Base-by-base conservation (phyloP, 2,329 filamentous ascomycete species). In the Calonectria hawksworthii region DNA sequence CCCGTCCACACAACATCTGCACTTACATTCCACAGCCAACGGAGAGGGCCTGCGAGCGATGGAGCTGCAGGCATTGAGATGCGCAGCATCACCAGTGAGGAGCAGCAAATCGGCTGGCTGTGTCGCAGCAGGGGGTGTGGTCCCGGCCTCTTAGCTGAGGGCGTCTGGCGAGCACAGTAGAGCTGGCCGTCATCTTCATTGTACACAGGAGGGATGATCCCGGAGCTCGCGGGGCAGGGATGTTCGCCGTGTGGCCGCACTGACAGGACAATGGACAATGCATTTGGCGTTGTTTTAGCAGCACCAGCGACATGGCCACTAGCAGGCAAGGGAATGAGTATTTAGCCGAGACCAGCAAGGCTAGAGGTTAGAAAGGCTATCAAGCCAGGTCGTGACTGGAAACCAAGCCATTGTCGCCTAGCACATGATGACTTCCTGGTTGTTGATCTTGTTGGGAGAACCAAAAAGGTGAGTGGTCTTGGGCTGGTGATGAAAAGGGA, bases 221-320 rank as follows among this genome's bases (percentile, higher is more conserved):
- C 66, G 66, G 66, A 44, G 36, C 51, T 54, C 52, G 51, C 52
- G 66, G 21, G 28, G 28, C 66, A 68, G 66, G 66, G 66, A 59
- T 68, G 21, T 26, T 23, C 10, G 34, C 26, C 32, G 56, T 36
- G 38, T 34, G 61, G 61, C 26, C 38, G 61, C 61, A 65, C 61
- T 50, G 61, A 50, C 61, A 34, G 21, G 56, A 18, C 36, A 21
- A 26, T 63, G 36, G 34, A 63, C 56, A 36, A 28, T 41, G 34
- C 56, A 63, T 41, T 14, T 63, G n/a, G 56, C 23, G 56, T 36
- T 63, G 56, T 63, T 63, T 63, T 63, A 41, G 56, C 56, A 63
- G 36, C 56, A 63, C 26, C 56, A 38, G 56, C 56, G 23, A 36
- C 23, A 41, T 28, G 56, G 32, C 56, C 56, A 61, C 32, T 26